Base-by-base conservation (phyloP, 2,329 filamentous ascomycete species). In the Penicillium rolfsii region DNA sequence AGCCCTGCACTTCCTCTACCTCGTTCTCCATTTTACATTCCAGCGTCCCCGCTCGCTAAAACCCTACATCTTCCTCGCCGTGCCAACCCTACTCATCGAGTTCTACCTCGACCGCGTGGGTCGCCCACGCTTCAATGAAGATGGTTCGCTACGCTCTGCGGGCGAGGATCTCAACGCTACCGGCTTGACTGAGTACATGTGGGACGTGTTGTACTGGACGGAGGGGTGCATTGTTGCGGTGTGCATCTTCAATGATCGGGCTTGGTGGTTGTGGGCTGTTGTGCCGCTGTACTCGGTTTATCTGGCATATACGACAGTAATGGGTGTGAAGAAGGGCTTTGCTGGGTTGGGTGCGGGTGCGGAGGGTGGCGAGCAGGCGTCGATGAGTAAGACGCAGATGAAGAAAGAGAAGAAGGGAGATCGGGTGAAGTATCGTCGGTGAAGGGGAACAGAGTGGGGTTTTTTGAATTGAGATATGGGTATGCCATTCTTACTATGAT, bases 151-250 rank as follows among this genome's bases (percentile, higher is more conserved):
- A 63, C 88, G 86, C 74, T 87, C 84, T 35, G 82, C 91, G 0
- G 94, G 95, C 46, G 93, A 98, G 75, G 95, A 99, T 76, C 85
- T 99, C 55, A 87, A 90, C 56, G 91, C 92, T 9, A 85, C 89
- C 36, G 95, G 95, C 4, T 80, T 99, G 81, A 98, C 94, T 11
- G 95, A 97, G 79, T 98, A 96, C 82, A 91, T 98, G 90, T 99
- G 96, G 85, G 95, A 99, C 79, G 86, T 97, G 53, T 82, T 97
- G 56, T 98, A 97, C 86, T 92, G 96, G 80, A 97, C 93, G 0
- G 97, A 93, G 89, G 88, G 86, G 11, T 90, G 88, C 57, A 81
- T 91, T 43, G 78, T 89, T 8, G 76, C 89, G n/a, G 93, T 89
- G 14, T 84, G 89, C 16, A 65, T 96, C 30, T 85, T 94, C 52